phyloP scores from a whole-genome alignment of 345 rosid genomes.

The Xanthoceras sorbifolium region DNA sequence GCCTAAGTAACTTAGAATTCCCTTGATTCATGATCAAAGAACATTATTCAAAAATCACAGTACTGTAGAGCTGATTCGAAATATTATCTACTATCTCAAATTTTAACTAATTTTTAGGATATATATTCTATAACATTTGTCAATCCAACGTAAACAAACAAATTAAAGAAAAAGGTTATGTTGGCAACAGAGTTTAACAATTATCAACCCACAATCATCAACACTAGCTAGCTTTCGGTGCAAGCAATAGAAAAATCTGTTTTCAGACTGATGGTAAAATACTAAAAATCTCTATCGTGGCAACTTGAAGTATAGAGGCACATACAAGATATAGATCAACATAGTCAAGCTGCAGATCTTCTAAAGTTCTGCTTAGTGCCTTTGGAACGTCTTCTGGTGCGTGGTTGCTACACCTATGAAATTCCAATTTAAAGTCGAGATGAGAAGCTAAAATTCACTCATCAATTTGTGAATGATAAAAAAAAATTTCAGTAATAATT shows the following conservation, averaged over 20 bases:
- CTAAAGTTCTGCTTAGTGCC: slow-evolving; percentile 42
- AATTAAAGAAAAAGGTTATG: neutral
- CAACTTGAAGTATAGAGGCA: slow-evolving; percentile 1
- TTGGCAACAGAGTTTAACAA: neutral
- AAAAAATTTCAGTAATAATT: neutral
- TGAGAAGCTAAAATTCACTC: neutral
- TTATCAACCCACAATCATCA: neutral
- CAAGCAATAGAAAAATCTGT: neutral
- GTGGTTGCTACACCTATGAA: slow-evolving; percentile 53
- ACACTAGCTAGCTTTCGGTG: neutral
- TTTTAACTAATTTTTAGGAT: neutral
- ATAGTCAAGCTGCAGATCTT: slow-evolving; percentile 54
- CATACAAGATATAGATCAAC: slow-evolving; percentile 55
- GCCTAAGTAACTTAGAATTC: neutral
- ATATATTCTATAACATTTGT: too few relatives aligned
- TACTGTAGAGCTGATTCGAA: neutral
- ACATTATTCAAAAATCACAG: neutral
- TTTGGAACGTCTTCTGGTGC: slow-evolving; percentile 55
- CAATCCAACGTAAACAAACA: neutral
- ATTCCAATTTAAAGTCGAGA: neutral
- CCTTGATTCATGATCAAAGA: neutral
- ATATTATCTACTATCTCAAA: too few relatives aligned
- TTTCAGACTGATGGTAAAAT: neutral
- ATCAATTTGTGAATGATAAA: neutral
- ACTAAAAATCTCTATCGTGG: neutral